Evolutionary conservation across 83 land plant genomes (phyloP), one percentile per base, ranked within the genome.

Genomic region (Picea mariana): DNA sequence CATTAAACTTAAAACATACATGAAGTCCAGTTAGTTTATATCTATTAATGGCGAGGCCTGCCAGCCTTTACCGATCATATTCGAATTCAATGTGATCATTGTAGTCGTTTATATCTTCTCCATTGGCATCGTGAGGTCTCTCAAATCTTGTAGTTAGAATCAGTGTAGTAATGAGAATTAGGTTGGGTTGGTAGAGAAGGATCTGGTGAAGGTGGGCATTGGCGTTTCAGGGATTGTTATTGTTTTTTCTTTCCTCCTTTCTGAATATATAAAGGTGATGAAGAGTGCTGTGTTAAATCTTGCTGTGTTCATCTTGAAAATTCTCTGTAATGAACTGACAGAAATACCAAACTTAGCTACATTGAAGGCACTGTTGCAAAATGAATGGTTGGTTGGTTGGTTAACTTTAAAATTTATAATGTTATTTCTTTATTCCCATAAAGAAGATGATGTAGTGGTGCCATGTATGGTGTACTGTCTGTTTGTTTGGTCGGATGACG

Each of bases 61-160:
- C 20, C 61, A 42, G 78, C 61, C 31, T 47, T 23, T 76, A 42
- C 60, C 3, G 31, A 76, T 49, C 31, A 76, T 23, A 26, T 77
- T 24, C 27, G 38, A 59, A 13, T 73, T 20, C 77, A 42, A 42
- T 52, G 47, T 15, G 77, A 47, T 42, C 24, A 42, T n/a, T 38
- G 47, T 44, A 20, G 31, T 21, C 17, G 7, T 8, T 42, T 3
- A 40, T 15, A 73, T 73, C 13, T 72, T 12, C 58, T 11, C 58
- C 15, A 52, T 52, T 52, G 58, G 58, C 21, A 40, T n/a, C 24
- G 21, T 11, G 77, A 44, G 77, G 16, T 9, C 55, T 73, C 77
- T 73, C 55, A 40, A 73, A 73, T 73, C 77, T 73, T 73, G 77
- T 73, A 73, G 79, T 26, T 58, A 59, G 79, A 24, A 59, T 17